A percentile compares a stretch with the other conserved stretches of the same genome.
These are phyloP conservation scores for Ophiostoma australiae DNA, from an alignment of 2,329 filamentous ascomycete species.

Conservation along the genomic window DNA sequence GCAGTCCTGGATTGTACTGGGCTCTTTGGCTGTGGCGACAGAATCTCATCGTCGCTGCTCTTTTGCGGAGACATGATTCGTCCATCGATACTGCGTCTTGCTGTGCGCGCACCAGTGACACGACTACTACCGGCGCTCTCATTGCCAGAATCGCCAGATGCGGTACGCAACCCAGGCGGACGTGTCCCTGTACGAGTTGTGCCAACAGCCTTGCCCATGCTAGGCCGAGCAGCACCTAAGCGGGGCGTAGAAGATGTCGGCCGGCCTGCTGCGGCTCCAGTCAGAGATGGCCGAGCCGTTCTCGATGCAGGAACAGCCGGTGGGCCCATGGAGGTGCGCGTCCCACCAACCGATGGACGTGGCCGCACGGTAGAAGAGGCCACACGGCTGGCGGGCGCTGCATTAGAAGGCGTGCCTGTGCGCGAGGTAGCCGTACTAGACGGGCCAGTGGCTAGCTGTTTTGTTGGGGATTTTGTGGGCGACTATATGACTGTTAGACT, in stretches of 20 bases:
- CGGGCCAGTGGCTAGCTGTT: constrained; percentile 55
- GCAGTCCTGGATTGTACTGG: constrained; percentile 48
- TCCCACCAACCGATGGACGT: constrained; percentile 50
- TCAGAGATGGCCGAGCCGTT: constrained; percentile 42
- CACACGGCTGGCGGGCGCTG: constrained; percentile 37
- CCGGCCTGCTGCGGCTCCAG: constrained; percentile 35
- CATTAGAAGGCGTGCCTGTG: constrained; percentile 60
- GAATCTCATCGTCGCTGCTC: constrained; percentile 49
- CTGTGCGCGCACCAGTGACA: constrained; percentile 34
- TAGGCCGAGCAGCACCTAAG: background rate
- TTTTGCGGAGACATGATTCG: constrained; percentile 38
- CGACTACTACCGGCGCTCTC: constrained; percentile 31
- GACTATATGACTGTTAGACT: constrained; percentile 47
- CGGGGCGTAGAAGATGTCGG: constrained; percentile 26
- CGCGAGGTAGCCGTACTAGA: constrained; percentile 57
- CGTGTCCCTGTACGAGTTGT: constrained; percentile 35
- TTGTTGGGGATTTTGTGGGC: constrained; percentile 74
- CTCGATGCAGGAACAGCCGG: constrained; percentile 48
- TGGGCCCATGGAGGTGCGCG: constrained; percentile 63
- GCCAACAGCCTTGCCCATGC: constrained; percentile 27
- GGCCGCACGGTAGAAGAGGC: constrained; percentile 29
- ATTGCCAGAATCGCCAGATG: constrained; percentile 45
- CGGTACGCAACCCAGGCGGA: constrained; percentile 39
- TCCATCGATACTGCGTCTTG: constrained; percentile 34
- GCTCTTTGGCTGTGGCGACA: constrained; percentile 48